Percentiles rank a stretch among this genome's conserved stretches.
Conservation (phyloP, 345 rosid genomes). For the Geranium brycei region DNA sequence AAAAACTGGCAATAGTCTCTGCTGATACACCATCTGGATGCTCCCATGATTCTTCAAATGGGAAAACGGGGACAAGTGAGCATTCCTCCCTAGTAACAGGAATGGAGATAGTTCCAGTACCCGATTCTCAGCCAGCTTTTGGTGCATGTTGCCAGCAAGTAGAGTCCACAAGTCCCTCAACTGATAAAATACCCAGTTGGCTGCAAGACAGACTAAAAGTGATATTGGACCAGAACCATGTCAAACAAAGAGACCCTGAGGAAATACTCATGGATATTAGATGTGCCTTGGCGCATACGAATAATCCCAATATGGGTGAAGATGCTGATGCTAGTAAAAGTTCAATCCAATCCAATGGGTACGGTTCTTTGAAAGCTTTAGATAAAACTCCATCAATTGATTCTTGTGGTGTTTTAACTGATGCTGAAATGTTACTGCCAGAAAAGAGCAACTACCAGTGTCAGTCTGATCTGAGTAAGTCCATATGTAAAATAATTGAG, state of each 20-base stretch:
- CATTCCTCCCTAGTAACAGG: slow-evolving; percentile 15
- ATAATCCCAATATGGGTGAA: slow-evolving; percentile 11
- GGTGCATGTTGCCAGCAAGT: slow-evolving; percentile 13
- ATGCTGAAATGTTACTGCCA: slow-evolving; percentile 7
- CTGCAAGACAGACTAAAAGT: slow-evolving; percentile 35
- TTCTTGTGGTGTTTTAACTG: slow-evolving; percentile 10
- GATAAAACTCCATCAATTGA: slow-evolving; percentile 14
- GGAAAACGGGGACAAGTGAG: slow-evolving; percentile 20
- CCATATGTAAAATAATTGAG: slow-evolving; percentile 49
- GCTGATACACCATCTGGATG: slow-evolving; percentile 31
- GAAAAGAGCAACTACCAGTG: slow-evolving; percentile 16
- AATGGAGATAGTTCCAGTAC: slow-evolving; percentile 19
- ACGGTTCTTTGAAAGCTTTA: slow-evolving; percentile 16
- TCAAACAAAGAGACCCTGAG: slow-evolving; percentile 25
- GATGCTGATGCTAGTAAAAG: slow-evolving; percentile 15
- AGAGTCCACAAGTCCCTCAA: slow-evolving; percentile 15
- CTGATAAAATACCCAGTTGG: slow-evolving; percentile 25
- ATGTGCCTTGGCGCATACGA: slow-evolving; percentile 29
- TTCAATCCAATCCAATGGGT: slow-evolving; percentile 8
- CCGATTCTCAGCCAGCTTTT: slow-evolving; percentile 18
- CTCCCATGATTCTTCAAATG: slow-evolving; percentile 12
- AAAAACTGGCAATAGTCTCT: slow-evolving; percentile 54
- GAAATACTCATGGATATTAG: slow-evolving; percentile 34
- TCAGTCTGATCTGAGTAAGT: slow-evolving; percentile 35
- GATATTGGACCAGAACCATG: slow-evolving; percentile 32